A percentile compares a stretch with the other conserved stretches of the same genome.
These are phyloP conservation scores for Tricholoma furcatifolium DNA, from an alignment of 768 basidiomycete genomes.

Conservation along the genomic window DNA sequence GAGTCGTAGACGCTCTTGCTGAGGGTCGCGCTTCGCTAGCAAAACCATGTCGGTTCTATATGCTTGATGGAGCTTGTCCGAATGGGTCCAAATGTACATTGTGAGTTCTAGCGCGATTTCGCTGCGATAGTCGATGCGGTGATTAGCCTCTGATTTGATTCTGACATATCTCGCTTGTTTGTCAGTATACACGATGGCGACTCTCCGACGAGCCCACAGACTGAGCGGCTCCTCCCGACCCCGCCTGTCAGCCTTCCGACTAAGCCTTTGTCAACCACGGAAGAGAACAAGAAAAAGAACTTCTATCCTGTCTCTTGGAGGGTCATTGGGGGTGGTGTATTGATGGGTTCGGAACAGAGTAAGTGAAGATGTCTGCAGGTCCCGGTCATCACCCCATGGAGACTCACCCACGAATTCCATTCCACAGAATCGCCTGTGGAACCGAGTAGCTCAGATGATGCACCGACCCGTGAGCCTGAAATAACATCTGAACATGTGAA, in stretches of 20 bases:
- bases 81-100: slow-evolving; percentile 59
- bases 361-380: not conserved
- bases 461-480: not conserved
- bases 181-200: slow-evolving; percentile 46
- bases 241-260: slow-evolving; percentile 13
- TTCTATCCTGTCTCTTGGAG: slow-evolving; percentile 73
- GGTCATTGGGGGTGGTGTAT: slow-evolving; percentile 78
- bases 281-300: slow-evolving; percentile 41
- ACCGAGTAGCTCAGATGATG: not conserved
- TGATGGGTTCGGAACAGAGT: slow-evolving; percentile 43
- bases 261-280: slow-evolving; percentile 22
- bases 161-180: slow-evolving; percentile 5
- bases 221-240: slow-evolving; percentile 6
- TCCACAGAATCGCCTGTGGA: not conserved
- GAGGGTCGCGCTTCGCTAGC: slow-evolving; percentile 32
- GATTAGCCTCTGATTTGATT: not conserved
- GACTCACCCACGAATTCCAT: too few relatives aligned
- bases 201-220: slow-evolving; percentile 10
- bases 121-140: not conserved
- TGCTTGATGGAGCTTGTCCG: slow-evolving; percentile 44
- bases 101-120: slow-evolving; percentile 33
- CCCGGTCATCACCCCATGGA: not conserved
- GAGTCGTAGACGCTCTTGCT: not conserved
- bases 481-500: not conserved
- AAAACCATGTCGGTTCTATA: slow-evolving; percentile 60